Base-by-base conservation (phyloP, 768 basidiomycete genomes). In the Lactarius vividus region DNA sequence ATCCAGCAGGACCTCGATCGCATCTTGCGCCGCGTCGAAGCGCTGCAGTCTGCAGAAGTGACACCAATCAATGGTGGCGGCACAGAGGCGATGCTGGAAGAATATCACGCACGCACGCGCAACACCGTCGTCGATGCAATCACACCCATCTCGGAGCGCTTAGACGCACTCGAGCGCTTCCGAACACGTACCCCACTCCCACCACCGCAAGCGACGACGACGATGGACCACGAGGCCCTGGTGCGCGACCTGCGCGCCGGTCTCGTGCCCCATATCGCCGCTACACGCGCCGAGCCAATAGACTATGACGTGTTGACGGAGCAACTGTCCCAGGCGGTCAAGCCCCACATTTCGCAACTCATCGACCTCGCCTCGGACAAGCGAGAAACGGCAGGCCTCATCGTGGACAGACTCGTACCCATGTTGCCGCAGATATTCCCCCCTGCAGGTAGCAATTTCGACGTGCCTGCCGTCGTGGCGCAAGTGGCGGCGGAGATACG, bases 341-440 rank as follows among this genome's bases (percentile, higher is more conserved):
- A 94, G 71, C 92, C 92, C 8, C 89, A 93, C 69, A 92, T 94
- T 29, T 85, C 91, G 2, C 91, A 94, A 70, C 85, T 94, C 65
- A 94, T 94, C 67, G 92, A 94, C 73, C 83, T 94, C 57, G 88
- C 92, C 31, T 92, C 90, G 0, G 92, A 94, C 74, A 94, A 94
- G 74, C 84, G 90, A 40, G 92, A 94, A 76, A 94, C 92, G 4
- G 92, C 92, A 4, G 81, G 83, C 8, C 83, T 94, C 49, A 94
- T 94, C 64, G 84, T 92, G 33, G 84, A 93, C 59, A 79, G 83
- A 26, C 83, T 94, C 44, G 64, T 86, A 6, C 92, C 92, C 11
- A 73, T 91, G 62, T 71, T 94, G 20, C 86, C 86, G 58, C 77
- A 57, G 68, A 77, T 65, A 67, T 79, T 63, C 55, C 72, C 72